Evolutionary conservation across 1,284 basidiomycete species (phyloP).

Genomic region (Rugosomyces carneus): DNA sequence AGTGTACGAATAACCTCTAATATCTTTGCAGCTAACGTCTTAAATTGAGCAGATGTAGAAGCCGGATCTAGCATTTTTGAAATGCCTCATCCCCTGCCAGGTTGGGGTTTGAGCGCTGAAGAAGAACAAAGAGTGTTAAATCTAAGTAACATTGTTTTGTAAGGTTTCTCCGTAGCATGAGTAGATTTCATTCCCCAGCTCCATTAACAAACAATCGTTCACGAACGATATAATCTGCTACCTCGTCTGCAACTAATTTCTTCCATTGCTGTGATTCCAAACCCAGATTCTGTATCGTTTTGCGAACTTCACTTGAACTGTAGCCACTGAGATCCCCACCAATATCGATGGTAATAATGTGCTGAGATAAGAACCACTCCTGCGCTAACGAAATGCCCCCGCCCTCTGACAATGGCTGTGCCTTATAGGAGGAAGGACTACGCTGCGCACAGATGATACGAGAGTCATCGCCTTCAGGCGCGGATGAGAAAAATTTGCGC

Average conservation of each 20-base stretch:
- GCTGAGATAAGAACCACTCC: constrained; percentile 46
- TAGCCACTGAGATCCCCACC: constrained; percentile 49
- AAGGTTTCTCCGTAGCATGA: background rate
- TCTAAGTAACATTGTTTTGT: background rate
- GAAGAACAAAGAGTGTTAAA: background rate
- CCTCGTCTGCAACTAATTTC: constrained; percentile 25
- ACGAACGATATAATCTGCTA: constrained; percentile 38
- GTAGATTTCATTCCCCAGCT: background rate
- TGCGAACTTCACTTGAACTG: constrained; percentile 73
- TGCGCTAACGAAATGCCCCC: constrained; percentile 27
- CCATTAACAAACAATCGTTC: constrained; percentile 42
- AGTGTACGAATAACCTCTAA: background rate
- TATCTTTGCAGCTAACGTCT: background rate
- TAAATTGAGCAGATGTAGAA: background rate
- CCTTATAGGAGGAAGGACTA: constrained; percentile 17
- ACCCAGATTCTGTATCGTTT: constrained; percentile 30
- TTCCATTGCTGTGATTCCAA: constrained; percentile 26
- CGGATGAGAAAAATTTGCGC: constrained; percentile 52
- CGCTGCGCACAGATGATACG: constrained; percentile 70
- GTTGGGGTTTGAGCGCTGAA: background rate
- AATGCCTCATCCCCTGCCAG: background rate
- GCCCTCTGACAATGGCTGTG: constrained; percentile 12
- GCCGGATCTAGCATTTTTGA: background rate
- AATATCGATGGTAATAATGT: constrained; percentile 58
- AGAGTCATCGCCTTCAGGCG: constrained; percentile 50